Evolutionary conservation across 495 filamentous ascomycete species (phyloP).

Genomic region (Aspergillus cavernicola): DNA sequence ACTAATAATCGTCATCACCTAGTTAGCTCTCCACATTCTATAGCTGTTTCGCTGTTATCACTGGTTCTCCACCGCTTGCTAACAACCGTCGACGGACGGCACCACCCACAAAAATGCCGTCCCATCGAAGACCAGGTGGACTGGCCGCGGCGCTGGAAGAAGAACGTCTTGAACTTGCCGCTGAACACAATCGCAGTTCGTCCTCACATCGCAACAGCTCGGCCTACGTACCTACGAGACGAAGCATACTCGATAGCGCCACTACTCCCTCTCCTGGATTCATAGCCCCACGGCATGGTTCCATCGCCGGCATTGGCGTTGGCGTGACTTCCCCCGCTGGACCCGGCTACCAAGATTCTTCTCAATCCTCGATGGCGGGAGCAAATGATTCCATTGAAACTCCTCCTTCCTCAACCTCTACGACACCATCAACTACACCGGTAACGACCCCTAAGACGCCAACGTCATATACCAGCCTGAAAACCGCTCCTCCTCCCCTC

Average conservation of each 20-base stretch:
- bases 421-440: constrained; percentile 15
- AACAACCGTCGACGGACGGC: constrained; percentile 7
- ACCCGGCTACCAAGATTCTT: constrained; percentile 14
- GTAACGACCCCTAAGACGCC: constrained; percentile 3
- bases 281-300: constrained; percentile 36
- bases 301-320: constrained; percentile 36
- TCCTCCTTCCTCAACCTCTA: constrained; percentile 14
- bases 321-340: constrained; percentile 25
- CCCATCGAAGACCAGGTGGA: constrained; percentile 5
- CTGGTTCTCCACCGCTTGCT: constrained; percentile 6
- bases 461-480: constrained; percentile 1
- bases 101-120: constrained; percentile 12
- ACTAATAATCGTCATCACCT: neutral
- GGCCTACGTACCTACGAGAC: constrained; percentile 19
- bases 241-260: constrained; percentile 25
- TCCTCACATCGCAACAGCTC: constrained; percentile 25
- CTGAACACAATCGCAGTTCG: constrained; percentile 9
- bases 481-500: constrained; percentile 12
- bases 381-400: constrained; percentile 4
- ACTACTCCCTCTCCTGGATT: constrained; percentile 21
- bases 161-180: constrained; percentile 21
- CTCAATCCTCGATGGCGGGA: constrained; percentile 2
- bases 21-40: constrained; percentile 7
- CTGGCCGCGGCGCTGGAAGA: constrained; percentile 22
- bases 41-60: constrained; percentile 5